Percentiles rank a stretch among this genome's conserved stretches.
These are phyloP conservation scores for Nasturtium officinale DNA, from an alignment of 345 rosid species.

Conservation along the genomic window DNA sequence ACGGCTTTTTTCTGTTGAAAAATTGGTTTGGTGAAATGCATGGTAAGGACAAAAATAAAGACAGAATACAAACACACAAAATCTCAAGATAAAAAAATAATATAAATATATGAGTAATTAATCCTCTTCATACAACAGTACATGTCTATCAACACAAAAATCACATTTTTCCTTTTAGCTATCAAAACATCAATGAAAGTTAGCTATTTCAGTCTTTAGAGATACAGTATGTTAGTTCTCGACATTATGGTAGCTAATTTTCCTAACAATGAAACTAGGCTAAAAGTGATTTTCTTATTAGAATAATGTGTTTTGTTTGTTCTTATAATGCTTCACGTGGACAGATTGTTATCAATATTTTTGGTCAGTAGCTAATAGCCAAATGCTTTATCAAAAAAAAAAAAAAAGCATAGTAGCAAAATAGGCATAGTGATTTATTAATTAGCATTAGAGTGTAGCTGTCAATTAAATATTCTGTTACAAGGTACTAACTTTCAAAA, in stretches of 20 bases:
- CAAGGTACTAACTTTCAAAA: slow-evolving; percentile 21
- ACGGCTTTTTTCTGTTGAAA: background rate
- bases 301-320: background rate
- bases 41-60: no score
- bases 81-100: background rate
- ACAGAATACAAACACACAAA: background rate
- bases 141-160: background rate
- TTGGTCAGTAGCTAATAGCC: slow-evolving; percentile 13
- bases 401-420: slow-evolving; percentile 2
- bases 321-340: slow-evolving; percentile 31
- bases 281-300: background rate
- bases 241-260: background rate
- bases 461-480: slow-evolving; percentile 11
- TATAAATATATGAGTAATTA: no score
- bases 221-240: background rate
- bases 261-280: slow-evolving; percentile 2
- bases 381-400: background rate
- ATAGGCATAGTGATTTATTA: slow-evolving; percentile 9
- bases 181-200: background rate
- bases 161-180: background rate
- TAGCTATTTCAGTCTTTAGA: background rate
- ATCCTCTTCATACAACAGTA: background rate
- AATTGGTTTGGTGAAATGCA: background rate
- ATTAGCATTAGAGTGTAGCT: slow-evolving; percentile 16
- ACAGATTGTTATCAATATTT: background rate